phyloP scores from a whole-genome alignment of 768 basidiomycete species.

The Podaxis sp. region DNA sequence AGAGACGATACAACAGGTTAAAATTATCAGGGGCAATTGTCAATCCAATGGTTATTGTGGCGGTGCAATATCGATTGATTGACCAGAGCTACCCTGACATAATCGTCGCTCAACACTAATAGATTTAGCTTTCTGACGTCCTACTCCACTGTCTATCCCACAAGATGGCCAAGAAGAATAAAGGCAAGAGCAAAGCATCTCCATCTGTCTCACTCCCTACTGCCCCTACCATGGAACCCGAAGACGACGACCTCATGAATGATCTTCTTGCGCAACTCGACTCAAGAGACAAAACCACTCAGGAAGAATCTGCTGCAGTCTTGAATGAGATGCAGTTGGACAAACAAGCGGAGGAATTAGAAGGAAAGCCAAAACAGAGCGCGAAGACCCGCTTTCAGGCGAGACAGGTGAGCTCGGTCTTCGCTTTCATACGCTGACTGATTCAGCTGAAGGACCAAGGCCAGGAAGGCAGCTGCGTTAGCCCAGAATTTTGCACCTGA shows the following conservation, averaged over 20 bases:
- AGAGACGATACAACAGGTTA: conserved; percentile 4
- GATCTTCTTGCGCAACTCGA: conserved; percentile 80
- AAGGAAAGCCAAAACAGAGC: conserved; percentile 46
- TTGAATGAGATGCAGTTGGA: conserved; percentile 47
- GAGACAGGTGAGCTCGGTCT: conserved; percentile 54
- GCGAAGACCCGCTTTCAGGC: conserved; percentile 67
- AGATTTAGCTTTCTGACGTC: neutral
- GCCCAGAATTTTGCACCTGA: conserved; percentile 50
- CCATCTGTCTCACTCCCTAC: conserved; percentile 30
- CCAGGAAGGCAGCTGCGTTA: conserved; percentile 67
- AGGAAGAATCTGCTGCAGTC: conserved; percentile 47
- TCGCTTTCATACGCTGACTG: neutral
- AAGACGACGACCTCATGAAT: conserved; percentile 66
- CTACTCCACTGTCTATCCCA: neutral
- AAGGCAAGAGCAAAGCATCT: conserved; percentile 43
- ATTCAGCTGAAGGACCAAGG: conserved; percentile 39
- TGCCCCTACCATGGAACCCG: conserved; percentile 29
- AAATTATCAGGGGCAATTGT: neutral
- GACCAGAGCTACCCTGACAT: neutral
- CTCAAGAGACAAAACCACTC: conserved; percentile 50
- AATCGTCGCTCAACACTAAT: neutral
- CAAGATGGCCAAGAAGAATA: conserved; percentile 57
- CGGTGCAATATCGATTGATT: conserved; percentile 13
- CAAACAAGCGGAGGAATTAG: conserved; percentile 29
- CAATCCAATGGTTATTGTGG: conserved; percentile 3